Base-by-base conservation (phyloP, 2,329 filamentous ascomycete genomes). In the Pseudogymnoascus sp. region DNA sequence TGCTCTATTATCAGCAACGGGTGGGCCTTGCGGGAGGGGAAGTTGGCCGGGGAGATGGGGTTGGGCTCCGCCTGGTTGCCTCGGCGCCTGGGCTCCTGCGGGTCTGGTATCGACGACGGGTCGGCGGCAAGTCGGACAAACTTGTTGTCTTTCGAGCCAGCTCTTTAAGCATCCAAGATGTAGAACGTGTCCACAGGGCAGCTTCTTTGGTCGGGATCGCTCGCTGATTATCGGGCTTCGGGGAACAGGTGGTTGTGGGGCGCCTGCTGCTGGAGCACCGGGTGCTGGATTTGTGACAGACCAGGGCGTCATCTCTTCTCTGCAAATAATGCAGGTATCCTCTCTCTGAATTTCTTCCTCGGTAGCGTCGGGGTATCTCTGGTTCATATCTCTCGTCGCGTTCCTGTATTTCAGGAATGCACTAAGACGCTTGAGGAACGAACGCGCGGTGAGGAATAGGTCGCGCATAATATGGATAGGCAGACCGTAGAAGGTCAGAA, bases 381-480 rank as follows among this genome's bases (percentile, higher is more conserved):
- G 85, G 72, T 96, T 95, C 92, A 99, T 97, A 73, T 97, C 91
- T 68, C 89, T 84, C 2, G 96, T 92, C 2, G 95, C 95, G 71
- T 91, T 91, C 64, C 93, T 87, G 74, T 97, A 99, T 65, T 91
- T 87, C 67, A 96, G 78, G 68, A 97, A 89, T 68, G 96, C 93
- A 67, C 87, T 83, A n/a, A 97, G 85, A 10, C 93, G 84, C 77
- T 95, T 96, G 66, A 91, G 82, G 74, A 99, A 97, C 2, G 93
- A 96, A 61, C 93, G 85, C 61, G 93, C 88, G 0, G 95, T 97
- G 77, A 99, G 86, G 76, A 97, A 96, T 21, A 97, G 85, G 73
- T 99, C 95, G 63, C 95, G 84, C 78, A 99, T 89, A 64, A 99
- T 97, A 73, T 99, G 95, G 66, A 99, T 96, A 0, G 95, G 95